Base-by-base conservation (phyloP, 495 filamentous ascomycete genomes). In the Xanthoparmelia taractica region DNA sequence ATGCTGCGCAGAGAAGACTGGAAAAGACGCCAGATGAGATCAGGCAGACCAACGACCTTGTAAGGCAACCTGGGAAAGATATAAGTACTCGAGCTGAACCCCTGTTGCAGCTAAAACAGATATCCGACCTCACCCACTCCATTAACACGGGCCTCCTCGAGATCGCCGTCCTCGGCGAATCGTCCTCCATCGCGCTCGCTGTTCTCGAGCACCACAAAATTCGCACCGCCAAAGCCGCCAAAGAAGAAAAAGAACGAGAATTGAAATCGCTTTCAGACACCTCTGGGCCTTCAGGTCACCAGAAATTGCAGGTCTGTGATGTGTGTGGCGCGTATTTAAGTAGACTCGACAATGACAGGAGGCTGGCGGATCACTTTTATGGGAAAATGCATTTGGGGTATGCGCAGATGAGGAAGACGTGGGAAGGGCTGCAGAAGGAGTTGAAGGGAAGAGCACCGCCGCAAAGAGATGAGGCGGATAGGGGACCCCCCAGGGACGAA, bases 21-120 rank as follows among this genome's bases (percentile, higher is more conserved):
- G 94, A 99, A 75, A 97, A 97, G 81, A 97, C 95, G 0, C 91
- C 92, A 50, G 95, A 99, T 74, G 94, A 99, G 79, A 96, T 99
- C 62, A 79, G 88, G 40, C 90, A 97, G 80, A 97, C 94, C n/a
- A 97, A 97, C 73, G 82, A 86, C 25, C 76, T 97, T 64, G 81
- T 86, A 76, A 52, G 76, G 69, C 38, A 15, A 38, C 38, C 11
- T 27, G 34, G 29, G 47, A 2, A 59, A 3, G 10, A 37, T 47
- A 7, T 23, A 23, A 37, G 15, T n/a, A 36, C 3, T 38, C 6
- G 8, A 33, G 50, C 63, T 68, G 23, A 73, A 25, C 38, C 60
- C 59, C 55, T 37, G 1, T 60, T 41, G 10, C 59, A 84, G 82
- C 83, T 97, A 45, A 96, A 96, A 75, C 78, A 88, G 74, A 97